Evolutionary conservation across 148 eudicot species (phyloP).

Genomic region (Rhododendron ferrugineum): DNA sequence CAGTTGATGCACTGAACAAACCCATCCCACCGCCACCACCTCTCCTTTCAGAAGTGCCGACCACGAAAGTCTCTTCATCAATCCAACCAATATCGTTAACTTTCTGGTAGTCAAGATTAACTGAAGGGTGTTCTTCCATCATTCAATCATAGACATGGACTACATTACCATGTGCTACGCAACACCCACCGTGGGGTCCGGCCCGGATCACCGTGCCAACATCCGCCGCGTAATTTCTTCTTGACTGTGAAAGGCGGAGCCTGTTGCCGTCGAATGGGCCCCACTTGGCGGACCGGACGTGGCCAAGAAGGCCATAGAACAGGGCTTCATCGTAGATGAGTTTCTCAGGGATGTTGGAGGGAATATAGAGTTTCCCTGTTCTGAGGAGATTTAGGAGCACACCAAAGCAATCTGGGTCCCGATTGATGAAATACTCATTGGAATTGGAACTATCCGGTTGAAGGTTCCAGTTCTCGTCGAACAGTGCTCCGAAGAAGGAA

Average conservation of each 20-base stretch:
- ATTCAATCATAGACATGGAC: conserved; percentile 91
- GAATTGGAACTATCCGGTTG: background rate
- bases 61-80: conserved; percentile 39
- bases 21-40: conserved; percentile 74
- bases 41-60: conserved; percentile 54
- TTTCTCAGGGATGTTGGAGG: conserved; percentile 44
- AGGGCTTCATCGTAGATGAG: conserved; percentile 65
- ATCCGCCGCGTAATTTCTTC: conserved; percentile 55
- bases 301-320: conserved; percentile 68
- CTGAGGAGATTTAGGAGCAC: conserved; percentile 71
- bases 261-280: conserved; percentile 69
- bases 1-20: conserved; percentile 41
- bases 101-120: conserved; percentile 67
- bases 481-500: conserved; percentile 71
- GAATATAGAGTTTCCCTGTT: conserved; percentile 58
- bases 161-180: conserved; percentile 81
- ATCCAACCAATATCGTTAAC: conserved; percentile 70
- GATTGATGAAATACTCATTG: conserved; percentile 54
- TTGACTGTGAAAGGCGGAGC: conserved; percentile 32
- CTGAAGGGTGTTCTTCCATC: conserved; percentile 57
- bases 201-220: conserved; percentile 83
- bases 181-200: conserved; percentile 72
- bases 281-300: conserved; percentile 65
- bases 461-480: conserved; percentile 69
- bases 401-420: conserved; percentile 69